phyloP scores from a whole-genome alignment of 257 asterid genomes.

The Solanum etuberosum region DNA sequence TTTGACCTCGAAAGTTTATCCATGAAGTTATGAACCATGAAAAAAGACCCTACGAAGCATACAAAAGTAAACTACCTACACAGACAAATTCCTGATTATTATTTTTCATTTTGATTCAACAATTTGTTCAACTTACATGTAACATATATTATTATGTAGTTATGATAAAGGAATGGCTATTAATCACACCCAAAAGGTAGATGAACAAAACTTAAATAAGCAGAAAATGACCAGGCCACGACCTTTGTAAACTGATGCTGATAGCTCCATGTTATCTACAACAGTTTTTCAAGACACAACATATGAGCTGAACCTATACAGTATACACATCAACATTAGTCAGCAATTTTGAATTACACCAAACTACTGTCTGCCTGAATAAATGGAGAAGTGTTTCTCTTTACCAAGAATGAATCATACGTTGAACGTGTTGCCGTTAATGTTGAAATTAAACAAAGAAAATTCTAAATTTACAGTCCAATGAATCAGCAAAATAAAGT shows the following conservation, averaged over 20 bases:
- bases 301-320: background rate
- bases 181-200: background rate
- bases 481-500: background rate
- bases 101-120: background rate
- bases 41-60: background rate
- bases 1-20: background rate
- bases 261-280: background rate
- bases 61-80: background rate
- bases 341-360: background rate
- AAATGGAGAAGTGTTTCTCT: background rate
- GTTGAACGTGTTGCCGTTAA: background rate
- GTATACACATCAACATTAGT: background rate
- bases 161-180: background rate
- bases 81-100: background rate
- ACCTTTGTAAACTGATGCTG: background rate
- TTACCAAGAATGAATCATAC: background rate
- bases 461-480: background rate
- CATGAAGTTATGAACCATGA: background rate
- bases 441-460: conserved; percentile 3
- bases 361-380: background rate
- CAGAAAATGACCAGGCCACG: background rate
- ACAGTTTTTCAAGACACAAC: background rate
- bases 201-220: background rate
- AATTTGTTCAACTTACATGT: background rate
- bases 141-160: background rate